phyloP scores from a whole-genome alignment of 148 eudicot genomes.

The Rheum nobile region DNA sequence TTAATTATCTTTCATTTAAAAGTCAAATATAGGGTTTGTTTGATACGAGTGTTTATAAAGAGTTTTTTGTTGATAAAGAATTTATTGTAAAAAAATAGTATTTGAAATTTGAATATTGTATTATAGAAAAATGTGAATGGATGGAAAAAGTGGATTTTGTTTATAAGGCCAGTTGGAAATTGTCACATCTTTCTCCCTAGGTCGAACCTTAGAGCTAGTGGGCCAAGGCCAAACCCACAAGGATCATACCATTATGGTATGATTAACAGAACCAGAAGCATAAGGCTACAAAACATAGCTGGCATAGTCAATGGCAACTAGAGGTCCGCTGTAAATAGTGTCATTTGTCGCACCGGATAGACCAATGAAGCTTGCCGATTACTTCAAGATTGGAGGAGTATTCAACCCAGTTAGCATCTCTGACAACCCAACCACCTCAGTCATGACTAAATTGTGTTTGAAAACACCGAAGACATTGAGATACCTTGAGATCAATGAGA shows the following conservation, averaged over 20 bases:
- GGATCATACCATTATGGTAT: constrained; percentile 6
- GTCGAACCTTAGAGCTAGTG: not conserved
- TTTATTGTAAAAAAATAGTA: too few species aligned
- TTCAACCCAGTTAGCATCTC: not conserved
- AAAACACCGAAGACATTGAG: not conserved
- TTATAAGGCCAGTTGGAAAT: too few species aligned
- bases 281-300: constrained; percentile 7
- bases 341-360: not conserved
- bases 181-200: too few species aligned
- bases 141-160: too few species aligned
- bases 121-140: too few species aligned
- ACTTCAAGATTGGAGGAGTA: not conserved
- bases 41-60: too few species aligned
- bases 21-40: too few species aligned
- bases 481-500: too few species aligned
- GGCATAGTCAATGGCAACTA: not conserved
- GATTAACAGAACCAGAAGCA: not conserved
- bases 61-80: too few species aligned
- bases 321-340: not conserved
- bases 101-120: too few species aligned
- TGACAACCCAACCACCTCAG: not conserved
- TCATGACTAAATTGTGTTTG: not conserved
- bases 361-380: not conserved
- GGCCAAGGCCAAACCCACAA: constrained; percentile 8
- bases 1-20: too few species aligned